Evolutionary conservation across 345 rosid genomes (phyloP), one percentile per base, ranked within the genome.

Genomic region (Eucalyptus decipiens): DNA sequence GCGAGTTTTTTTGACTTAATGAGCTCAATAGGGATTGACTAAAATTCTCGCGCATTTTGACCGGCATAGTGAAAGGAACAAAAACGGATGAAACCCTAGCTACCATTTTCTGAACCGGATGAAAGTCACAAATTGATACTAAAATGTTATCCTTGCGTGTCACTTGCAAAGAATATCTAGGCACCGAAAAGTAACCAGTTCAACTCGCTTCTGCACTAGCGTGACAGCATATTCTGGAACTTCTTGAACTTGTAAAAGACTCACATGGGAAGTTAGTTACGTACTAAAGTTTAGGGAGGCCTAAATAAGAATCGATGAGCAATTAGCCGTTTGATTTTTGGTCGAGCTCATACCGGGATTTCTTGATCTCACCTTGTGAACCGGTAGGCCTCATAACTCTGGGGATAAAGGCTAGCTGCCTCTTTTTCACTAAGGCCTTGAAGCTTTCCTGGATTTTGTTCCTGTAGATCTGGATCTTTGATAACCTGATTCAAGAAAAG

Each of bases 391-490:
- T 47, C 21, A 60, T 50, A 89, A 76, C 76, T 90, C 15, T 90
- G 85, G 28, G 87, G 83, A 43, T 87, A 85, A 18, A 58, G 42
- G 40, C 51, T 30, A 23, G 54, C 62, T 52, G 90, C 90, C 67
- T 86, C 90, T n/a, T 10, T 52, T 9, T 4, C 81, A 6, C 37
- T 37, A 37, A 88, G 26, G 88, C 93, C 93, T 86, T 90, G 89
- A 80, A 91, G 90, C 52, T 87, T 87, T 40, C 90, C 90, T 9
- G 86, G 86, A 60, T 90, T 89, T 80, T 90, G 89, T 86, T 91
- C 91, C 87, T 90, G 62, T 5, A 89, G 87, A 50, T 89, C 90
- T 58, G 89, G 87, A 83, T 87, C 90, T 85, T 88, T 60, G 30
- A 76, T 60, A 54, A 90, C 91, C 91, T 69, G 11, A 88, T 37